Evolutionary conservation across 208 protist genomes (phyloP).

Genomic region (Trypanosoma rangeli): DNA sequence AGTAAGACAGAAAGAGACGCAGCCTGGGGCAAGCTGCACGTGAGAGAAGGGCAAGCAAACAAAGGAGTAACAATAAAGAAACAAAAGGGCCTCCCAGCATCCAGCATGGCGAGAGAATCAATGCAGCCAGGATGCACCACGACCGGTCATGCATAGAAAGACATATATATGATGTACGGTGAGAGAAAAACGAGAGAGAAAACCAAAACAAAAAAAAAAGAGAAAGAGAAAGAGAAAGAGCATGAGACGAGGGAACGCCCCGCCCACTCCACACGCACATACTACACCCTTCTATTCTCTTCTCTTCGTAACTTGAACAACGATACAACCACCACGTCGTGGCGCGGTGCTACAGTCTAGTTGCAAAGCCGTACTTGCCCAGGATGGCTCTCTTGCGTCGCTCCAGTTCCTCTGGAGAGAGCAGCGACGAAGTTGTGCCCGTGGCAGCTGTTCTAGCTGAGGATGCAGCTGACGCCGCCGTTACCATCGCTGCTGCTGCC

Average conservation of each 20-base stretch:
- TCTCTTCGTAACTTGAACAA: background rate
- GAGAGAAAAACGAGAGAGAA: no score
- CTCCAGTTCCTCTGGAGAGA: constrained; percentile 77
- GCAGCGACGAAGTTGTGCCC: constrained; percentile 20
- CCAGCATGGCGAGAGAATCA: no score
- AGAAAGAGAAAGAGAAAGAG: background rate
- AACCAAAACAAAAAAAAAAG: constrained; percentile 12
- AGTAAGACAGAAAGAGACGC: no score
- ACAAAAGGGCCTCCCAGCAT: constrained; percentile 3
- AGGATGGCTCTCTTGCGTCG: constrained; percentile 93
- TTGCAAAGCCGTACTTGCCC: constrained; percentile 51
- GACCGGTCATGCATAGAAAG: no score
- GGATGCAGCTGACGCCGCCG: background rate
- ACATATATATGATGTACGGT: no score
- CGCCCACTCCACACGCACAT: no score
- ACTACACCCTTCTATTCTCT: no score
- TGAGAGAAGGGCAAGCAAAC: background rate
- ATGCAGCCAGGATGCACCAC: no score
- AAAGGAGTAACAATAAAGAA: constrained; percentile 9
- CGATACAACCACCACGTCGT: constrained; percentile 3
- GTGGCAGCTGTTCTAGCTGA: background rate
- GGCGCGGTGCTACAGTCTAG: constrained; percentile 13
- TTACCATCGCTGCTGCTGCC: background rate
- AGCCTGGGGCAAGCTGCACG: constrained; percentile 6
- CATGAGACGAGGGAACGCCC: no score